Evolutionary conservation across 768 basidiomycete species (phyloP).

Genomic region (Terana coerulea): DNA sequence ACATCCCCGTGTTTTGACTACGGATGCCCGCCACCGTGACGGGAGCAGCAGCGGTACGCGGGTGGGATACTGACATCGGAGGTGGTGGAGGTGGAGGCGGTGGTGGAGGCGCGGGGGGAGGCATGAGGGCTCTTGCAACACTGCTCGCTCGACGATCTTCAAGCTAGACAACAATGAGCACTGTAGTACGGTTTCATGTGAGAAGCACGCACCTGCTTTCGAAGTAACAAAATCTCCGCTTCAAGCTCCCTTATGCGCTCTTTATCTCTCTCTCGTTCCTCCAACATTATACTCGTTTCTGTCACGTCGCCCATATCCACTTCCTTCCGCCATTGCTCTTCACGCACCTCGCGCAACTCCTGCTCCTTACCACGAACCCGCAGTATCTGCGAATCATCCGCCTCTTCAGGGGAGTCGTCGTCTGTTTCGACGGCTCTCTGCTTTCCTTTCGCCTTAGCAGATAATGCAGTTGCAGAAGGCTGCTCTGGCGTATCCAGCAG

Average conservation of each 20-base stretch:
- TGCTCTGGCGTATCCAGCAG: neutral
- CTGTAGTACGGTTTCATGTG: neutral
- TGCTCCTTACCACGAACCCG: slow-evolving; percentile 56
- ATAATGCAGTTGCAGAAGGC: neutral
- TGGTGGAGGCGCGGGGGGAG: slow-evolving; percentile 39
- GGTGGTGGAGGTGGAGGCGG: slow-evolving; percentile 41
- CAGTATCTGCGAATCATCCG: slow-evolving; percentile 41
- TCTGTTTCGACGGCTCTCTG: slow-evolving; percentile 14
- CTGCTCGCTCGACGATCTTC: neutral
- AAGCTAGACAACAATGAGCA: slow-evolving; percentile 2
- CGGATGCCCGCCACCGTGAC: slow-evolving; percentile 12
- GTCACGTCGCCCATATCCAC: slow-evolving; percentile 31
- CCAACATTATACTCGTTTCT: slow-evolving; percentile 27
- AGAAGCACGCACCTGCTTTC: slow-evolving; percentile 40
- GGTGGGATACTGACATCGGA: slow-evolving; percentile 19
- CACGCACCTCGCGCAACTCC: slow-evolving; percentile 55
- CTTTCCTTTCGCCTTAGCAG: slow-evolving; percentile 27
- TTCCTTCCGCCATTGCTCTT: slow-evolving; percentile 40
- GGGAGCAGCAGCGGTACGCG: slow-evolving; percentile 10
- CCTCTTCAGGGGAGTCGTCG: neutral
- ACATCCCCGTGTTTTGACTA: neutral
- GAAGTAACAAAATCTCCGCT: slow-evolving; percentile 57
- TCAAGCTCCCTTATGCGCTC: slow-evolving; percentile 61
- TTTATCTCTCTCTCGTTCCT: slow-evolving; percentile 54
- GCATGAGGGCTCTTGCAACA: neutral